Percentiles rank a stretch among this genome's conserved stretches.
These are phyloP conservation scores for Begonia masoniana DNA, from an alignment of 306 rosid genomes.

Conservation along the genomic window DNA sequence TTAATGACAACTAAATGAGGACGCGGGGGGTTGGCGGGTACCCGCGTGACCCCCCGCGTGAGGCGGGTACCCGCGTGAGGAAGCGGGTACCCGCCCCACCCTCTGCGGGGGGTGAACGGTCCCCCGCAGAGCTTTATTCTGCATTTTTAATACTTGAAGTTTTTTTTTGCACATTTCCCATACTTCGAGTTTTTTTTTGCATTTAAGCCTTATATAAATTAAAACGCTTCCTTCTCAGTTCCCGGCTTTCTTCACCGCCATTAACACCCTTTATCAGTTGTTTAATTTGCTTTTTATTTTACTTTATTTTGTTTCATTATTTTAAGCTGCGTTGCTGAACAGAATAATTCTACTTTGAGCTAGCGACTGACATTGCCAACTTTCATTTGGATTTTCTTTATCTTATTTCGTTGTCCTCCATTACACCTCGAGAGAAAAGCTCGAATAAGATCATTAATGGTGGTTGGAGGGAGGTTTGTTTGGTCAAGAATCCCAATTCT, in stretches of 20 bases:
- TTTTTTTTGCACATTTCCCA: too few relatives aligned
- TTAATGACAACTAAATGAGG: too few relatives aligned
- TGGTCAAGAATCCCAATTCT: constrained; percentile 55
- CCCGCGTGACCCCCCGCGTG: too few relatives aligned
- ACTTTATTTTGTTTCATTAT: background rate
- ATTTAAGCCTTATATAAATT: constrained; percentile 24
- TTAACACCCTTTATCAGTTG: constrained; percentile 6
- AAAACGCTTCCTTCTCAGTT: constrained; percentile 6
- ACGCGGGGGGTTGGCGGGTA: too few relatives aligned
- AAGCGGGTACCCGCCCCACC: too few relatives aligned
- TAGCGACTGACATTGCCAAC: constrained; percentile 71
- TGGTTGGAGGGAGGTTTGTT: constrained; percentile 7
- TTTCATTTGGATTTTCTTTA: constrained; percentile 31
- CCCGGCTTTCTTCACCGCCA: constrained; percentile 20
- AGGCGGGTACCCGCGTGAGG: too few relatives aligned
- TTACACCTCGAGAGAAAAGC: constrained; percentile 41
- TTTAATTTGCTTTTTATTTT: constrained; percentile 14
- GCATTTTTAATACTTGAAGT: too few relatives aligned
- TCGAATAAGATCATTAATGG: constrained; percentile 24
- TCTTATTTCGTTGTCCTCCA: constrained; percentile 47
- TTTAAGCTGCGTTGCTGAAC: background rate
- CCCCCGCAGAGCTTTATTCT: too few relatives aligned
- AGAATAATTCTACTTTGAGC: constrained; percentile 9
- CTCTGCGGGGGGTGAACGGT: too few relatives aligned
- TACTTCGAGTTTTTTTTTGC: too few relatives aligned